Conservation (phyloP, 192 early-diverging fungal genomes). For the Coemansia sp. region DNA sequence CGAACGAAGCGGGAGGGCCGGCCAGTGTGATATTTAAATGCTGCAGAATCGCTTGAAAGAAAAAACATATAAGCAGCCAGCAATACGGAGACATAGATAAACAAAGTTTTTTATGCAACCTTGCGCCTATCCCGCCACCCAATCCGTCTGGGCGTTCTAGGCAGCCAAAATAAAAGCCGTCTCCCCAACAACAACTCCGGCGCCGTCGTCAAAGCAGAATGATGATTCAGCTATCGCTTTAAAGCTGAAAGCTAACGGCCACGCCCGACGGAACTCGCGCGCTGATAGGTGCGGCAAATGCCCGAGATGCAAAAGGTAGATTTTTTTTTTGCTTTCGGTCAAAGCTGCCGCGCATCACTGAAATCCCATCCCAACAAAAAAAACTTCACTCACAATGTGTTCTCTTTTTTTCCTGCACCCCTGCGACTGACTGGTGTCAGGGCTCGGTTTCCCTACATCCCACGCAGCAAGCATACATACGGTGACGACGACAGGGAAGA, state of each 20-base stretch:
- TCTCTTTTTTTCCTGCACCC: too few relatives aligned
- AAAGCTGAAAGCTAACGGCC: not conserved
- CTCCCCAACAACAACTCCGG: not conserved
- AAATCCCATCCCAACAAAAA: not conserved
- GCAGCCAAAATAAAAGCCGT: not conserved
- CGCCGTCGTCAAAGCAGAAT: not conserved
- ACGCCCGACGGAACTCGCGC: not conserved
- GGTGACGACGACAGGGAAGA: too few relatives aligned
- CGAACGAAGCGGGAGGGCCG: not conserved
- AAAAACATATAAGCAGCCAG: too few relatives aligned
- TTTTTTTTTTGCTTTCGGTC: not conserved
- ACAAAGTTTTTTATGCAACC: not conserved
- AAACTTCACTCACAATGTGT: not conserved
- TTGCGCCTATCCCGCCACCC: not conserved
- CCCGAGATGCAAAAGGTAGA: not conserved
- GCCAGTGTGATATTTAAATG: not conserved
- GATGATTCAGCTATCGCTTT: not conserved
- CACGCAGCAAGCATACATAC: too few relatives aligned
- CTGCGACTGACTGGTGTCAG: too few relatives aligned
- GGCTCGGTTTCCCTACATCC: too few relatives aligned
- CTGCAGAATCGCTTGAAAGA: too few relatives aligned
- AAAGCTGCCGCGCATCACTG: slow-evolving; percentile 1
- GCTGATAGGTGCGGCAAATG: slow-evolving; percentile 8
- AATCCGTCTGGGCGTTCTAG: slow-evolving; percentile 6
- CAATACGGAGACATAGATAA: not conserved